Conservation (phyloP, 805 yeast genomes). For the Yarrowia sp. region DNA sequence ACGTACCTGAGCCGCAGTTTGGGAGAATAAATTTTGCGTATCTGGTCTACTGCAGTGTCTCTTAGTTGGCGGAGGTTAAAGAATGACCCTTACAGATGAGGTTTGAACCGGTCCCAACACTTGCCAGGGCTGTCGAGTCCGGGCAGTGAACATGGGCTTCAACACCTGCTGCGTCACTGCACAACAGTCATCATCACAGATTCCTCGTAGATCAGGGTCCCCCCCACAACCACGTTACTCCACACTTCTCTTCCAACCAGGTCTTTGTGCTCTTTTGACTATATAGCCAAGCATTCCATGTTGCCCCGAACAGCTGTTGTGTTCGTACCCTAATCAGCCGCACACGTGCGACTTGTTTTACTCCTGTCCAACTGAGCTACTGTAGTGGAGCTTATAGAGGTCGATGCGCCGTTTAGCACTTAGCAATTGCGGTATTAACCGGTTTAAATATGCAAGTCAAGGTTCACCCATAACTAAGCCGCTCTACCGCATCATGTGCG, state of each 20-base stretch:
- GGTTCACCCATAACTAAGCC: slow-evolving; percentile 32
- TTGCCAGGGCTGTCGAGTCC: background rate
- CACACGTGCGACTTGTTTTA: slow-evolving; percentile 30
- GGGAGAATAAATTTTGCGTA: slow-evolving; percentile 14
- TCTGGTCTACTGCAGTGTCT: slow-evolving; percentile 20
- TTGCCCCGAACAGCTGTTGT: background rate
- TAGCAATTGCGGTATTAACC: slow-evolving; percentile 37
- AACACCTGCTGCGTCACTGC: too few species aligned
- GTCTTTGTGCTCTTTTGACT: too few species aligned
- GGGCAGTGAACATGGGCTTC: background rate
- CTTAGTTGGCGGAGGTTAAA: slow-evolving; percentile 17
- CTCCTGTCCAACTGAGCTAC: slow-evolving; percentile 24
- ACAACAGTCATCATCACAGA: too few species aligned
- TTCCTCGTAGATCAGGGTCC: too few species aligned
- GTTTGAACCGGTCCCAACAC: slow-evolving; percentile 1
- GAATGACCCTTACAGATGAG: slow-evolving; percentile 29
- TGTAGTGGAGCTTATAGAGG: slow-evolving; percentile 7
- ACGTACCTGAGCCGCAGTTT: slow-evolving; percentile 35
- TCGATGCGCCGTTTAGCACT: slow-evolving; percentile 36
- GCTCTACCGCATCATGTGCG: slow-evolving; percentile 32
- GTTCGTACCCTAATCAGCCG: slow-evolving; percentile 32
- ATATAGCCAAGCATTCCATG: slow-evolving; percentile 19
- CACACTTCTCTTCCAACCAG: background rate
- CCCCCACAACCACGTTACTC: too few species aligned
- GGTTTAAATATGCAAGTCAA: slow-evolving; percentile 1